phyloP scores from a whole-genome alignment of 108 stramenopile genomes.

The Discostella stelligeroides region DNA sequence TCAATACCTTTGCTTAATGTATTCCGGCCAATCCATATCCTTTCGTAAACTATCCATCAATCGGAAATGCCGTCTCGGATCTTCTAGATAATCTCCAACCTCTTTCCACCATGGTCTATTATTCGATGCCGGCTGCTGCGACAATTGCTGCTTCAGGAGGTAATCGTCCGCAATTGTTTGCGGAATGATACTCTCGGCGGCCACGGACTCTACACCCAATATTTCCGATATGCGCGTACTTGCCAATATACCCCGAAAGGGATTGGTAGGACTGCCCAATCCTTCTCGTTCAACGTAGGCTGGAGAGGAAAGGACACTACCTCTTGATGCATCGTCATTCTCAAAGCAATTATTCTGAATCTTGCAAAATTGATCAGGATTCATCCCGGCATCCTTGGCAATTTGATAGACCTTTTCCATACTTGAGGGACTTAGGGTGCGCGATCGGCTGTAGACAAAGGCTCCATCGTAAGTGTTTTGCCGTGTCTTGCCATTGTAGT shows the following conservation, averaged over 20 bases:
- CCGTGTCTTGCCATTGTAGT: slow-evolving; percentile 96
- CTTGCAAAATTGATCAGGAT: slow-evolving; percentile 90
- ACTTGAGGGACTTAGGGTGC: slow-evolving; percentile 69
- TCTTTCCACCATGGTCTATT: slow-evolving; percentile 86
- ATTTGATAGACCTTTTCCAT: slow-evolving; percentile 88
- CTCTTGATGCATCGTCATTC: slow-evolving; percentile 25
- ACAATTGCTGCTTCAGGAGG: slow-evolving; percentile 29
- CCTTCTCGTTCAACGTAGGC: slow-evolving; percentile 36
- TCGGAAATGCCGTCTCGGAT: slow-evolving; percentile 83
- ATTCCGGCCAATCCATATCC: slow-evolving; percentile 85
- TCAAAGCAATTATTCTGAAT: slow-evolving; percentile 91
- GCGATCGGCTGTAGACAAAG: slow-evolving; percentile 93
- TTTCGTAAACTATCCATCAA: slow-evolving; percentile 75
- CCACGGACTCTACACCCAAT: slow-evolving; percentile 88
- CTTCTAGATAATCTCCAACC: slow-evolving; percentile 87
- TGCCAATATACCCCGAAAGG: slow-evolving; percentile 82
- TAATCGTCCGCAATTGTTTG: slow-evolving; percentile 33
- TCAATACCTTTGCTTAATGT: slow-evolving; percentile 49
- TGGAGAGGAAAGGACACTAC: not conserved
- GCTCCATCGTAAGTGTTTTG: slow-evolving; percentile 98
- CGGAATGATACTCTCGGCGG: slow-evolving; percentile 67
- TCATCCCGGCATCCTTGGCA: slow-evolving; percentile 89
- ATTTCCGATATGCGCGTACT: slow-evolving; percentile 85
- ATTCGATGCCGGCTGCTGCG: slow-evolving; percentile 1
- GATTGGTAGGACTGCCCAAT: slow-evolving; percentile 59